Evolutionary conservation across 2,329 filamentous ascomycete genomes (phyloP), one percentile per base, ranked within the genome.

Genomic region (Zymoseptoria passerinii): DNA sequence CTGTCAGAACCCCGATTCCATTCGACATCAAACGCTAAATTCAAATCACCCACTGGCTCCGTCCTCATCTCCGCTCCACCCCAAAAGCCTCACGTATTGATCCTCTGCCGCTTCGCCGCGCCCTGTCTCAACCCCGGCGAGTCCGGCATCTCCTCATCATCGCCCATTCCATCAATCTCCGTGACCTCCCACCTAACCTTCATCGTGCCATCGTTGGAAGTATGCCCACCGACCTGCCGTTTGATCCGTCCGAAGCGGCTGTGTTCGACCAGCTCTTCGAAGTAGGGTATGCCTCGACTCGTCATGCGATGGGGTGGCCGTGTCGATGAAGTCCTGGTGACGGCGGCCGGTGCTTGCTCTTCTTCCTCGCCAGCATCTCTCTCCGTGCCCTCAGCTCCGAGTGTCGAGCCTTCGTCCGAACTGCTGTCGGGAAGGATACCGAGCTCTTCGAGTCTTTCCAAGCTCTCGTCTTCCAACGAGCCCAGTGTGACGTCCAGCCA

Each of bases 401-500:
- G 69, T 61, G 63, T 69, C 65, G 10, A 58, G 4, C 62, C 73
- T 65, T 68, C 65, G 9, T 70, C 66, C 18, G 59, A 56, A 48
- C 68, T 67, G 3, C 53, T 55, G 19, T 78, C 78, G 0, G 85
- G 84, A 27, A 95, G 76, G n/a, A 94, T 75, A 0, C 87, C 87
- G 66, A 94, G 73, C 50, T 90, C 86, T 65, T 91, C 88, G 40
- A 96, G 75, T 65, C 84, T 80, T 23, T 81, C 80, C 55, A 95
- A 77, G 68, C 94, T 89, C 57, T 89, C 83, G 5, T 81, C 80
- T 44, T 83, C 71, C 55, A 96, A 77, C 65, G 87, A 92, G 4
- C 89, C 89, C n/a, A 96, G 77, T 0, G 90, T 88, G 58, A 96
- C 77, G 59, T 85, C 86, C 75, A 96, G 90, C 70, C 83, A 92